phyloP scores from a whole-genome alignment of 2,329 filamentous ascomycete species.

The Chaetoscypha palmicola region DNA sequence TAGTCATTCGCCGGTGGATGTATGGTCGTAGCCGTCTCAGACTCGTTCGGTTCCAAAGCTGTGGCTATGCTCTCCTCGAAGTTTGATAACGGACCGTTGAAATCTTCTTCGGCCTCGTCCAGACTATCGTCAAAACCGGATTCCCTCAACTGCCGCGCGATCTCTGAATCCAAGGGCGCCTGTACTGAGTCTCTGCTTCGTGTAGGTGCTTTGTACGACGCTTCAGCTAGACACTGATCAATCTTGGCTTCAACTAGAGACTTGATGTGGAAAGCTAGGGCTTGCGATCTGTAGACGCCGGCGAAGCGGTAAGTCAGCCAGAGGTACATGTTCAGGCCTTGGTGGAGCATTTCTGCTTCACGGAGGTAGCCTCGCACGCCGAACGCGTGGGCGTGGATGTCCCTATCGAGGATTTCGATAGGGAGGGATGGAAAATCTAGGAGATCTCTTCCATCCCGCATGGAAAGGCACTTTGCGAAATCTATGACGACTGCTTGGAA shows the following conservation, averaged over 20 bases:
- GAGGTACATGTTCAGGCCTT: conserved; percentile 74
- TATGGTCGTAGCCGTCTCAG: no score
- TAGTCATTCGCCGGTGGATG: no score
- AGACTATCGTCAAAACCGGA: no score
- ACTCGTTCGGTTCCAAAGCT: no score
- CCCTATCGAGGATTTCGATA: conserved; percentile 65
- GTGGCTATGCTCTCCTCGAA: no score
- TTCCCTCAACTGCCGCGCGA: no score
- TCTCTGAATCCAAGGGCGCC: no score
- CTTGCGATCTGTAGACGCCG: conserved; percentile 69
- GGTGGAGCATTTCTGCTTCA: conserved; percentile 71
- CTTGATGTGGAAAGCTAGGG: conserved; percentile 74
- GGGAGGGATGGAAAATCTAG: conserved; percentile 64
- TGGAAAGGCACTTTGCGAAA: conserved; percentile 63
- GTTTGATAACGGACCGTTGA: no score
- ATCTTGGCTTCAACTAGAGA: conserved; percentile 70
- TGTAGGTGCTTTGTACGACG: not conserved
- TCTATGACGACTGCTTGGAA: conserved; percentile 52
- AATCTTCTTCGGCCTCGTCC: no score
- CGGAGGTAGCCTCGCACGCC: conserved; percentile 46
- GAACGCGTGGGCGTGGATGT: conserved; percentile 31
- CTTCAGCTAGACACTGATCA: conserved; percentile 19
- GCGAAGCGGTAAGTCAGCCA: conserved; percentile 90
- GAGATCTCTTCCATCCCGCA: conserved; percentile 66
- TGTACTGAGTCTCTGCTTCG: no score